Base-by-base conservation (phyloP, 129 eudicot species). In the Oenanthe sinensis region DNA sequence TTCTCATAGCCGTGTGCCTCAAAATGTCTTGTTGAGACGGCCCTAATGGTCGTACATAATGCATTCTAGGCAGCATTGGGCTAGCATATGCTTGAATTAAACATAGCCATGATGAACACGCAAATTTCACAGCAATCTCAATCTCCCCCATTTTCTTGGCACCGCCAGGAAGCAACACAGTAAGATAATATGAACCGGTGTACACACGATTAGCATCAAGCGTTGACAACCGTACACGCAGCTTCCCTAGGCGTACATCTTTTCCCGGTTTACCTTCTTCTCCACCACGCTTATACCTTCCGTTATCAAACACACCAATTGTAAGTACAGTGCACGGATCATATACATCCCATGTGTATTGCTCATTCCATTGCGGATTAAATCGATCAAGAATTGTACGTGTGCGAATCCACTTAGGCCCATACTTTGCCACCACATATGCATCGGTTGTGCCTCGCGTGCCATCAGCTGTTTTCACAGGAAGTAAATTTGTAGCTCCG, bases 311-410 rank as follows among this genome's bases (percentile, higher is more conserved):
- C 73, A 94, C 93, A 0, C 98, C 98, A 5, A 94, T 90, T 0
- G 98, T 94, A 43, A 94, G 88, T 44, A 94, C 98, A 11, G 98
- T 94, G 81, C 97, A 91, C 7, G 98, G 97, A 78, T 94, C 98
- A 48, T 89, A 88, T 0, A 95, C 98, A 46, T 95, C 97, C 97
- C 97, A 95, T 0, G 94, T 90, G 85, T 95, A 95, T 81, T 95
- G 98, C 85, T 95, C 98, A 75, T 95, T 95, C 97, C 97, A 95
- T 50, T 90, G 78, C 3, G 98, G 98, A 75, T 89, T 91, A 54
- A 95, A 91, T 14, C 94, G 84, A 33, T 95, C 98, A 1, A 91
- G 87, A 44, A 95, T 88, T 13, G 98, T 91, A 5, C 98, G 85
- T 0, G 98, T 95, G 8, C 98, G 88, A 40, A 95, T 93, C 98